phyloP scores from a whole-genome alignment of 768 basidiomycete species.

The Austroboletus eburneus region DNA sequence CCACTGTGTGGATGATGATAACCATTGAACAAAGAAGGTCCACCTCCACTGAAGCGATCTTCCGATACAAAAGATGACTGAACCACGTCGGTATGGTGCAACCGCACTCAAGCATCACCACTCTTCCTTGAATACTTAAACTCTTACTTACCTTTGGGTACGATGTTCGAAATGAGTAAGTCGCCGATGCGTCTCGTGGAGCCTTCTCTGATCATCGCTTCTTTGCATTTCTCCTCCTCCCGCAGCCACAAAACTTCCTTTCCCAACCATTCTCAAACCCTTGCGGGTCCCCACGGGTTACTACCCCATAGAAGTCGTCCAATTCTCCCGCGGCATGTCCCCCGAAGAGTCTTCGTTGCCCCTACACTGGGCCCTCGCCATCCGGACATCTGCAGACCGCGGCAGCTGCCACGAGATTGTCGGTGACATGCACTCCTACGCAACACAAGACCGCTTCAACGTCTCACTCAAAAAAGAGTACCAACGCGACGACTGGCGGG shows the following conservation, averaged over 20 bases:
- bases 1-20: too few relatives aligned
- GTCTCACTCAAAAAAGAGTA: constrained; percentile 1
- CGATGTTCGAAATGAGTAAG: too few relatives aligned
- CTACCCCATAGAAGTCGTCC: constrained; percentile 24
- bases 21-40: too few relatives aligned
- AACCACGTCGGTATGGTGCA: too few relatives aligned
- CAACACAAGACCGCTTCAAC: constrained; percentile 13
- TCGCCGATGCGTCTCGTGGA: too few relatives aligned
- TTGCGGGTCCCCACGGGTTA: constrained; percentile 15
- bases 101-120: too few relatives aligned
- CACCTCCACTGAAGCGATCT: too few relatives aligned
- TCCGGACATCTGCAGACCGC: not conserved
- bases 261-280: constrained; percentile 12
- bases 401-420: constrained; percentile 14
- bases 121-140: too few relatives aligned
- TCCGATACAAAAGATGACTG: too few relatives aligned
- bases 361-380: not conserved
- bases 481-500: constrained; percentile 20
- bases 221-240: too few relatives aligned
- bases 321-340: constrained; percentile 27
- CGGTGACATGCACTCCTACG: constrained; percentile 23
- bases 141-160: too few relatives aligned
- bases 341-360: constrained; percentile 5
- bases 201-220: too few relatives aligned
- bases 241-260: not conserved